Conservation (phyloP, 352 stramenopile species). For the Hyaloperonospora arabidopsidis region DNA sequence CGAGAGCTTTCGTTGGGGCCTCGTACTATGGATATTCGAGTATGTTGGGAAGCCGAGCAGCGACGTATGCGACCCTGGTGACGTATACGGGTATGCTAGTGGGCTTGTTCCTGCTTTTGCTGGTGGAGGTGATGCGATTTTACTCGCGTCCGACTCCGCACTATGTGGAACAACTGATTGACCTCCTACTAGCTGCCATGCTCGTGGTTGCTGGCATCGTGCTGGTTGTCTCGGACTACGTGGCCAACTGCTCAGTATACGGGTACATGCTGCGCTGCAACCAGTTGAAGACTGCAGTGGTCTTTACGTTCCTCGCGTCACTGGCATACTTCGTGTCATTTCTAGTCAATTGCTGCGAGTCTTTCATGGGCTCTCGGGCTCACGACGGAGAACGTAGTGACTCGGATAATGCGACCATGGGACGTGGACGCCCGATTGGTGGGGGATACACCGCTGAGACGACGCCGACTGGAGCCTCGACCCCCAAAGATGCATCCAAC, state of each 20-base stretch:
- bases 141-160: slow-evolving; percentile 33
- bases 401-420: slow-evolving; percentile 8
- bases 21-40: slow-evolving; percentile 65
- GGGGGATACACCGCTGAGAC: slow-evolving; percentile 21
- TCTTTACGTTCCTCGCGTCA: slow-evolving; percentile 63
- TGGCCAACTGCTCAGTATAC: slow-evolving; percentile 53
- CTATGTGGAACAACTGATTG: slow-evolving; percentile 42
- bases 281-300: slow-evolving; percentile 38
- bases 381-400: slow-evolving; percentile 10
- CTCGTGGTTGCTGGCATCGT: slow-evolving; percentile 60
- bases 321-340: slow-evolving; percentile 40
- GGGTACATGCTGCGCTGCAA: slow-evolving; percentile 63
- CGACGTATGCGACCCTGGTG: slow-evolving; percentile 48
- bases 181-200: slow-evolving; percentile 46
- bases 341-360: slow-evolving; percentile 47
- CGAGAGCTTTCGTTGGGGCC: slow-evolving; percentile 44
- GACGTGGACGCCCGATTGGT: slow-evolving; percentile 5
- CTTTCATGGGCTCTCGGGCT: slow-evolving; percentile 2
- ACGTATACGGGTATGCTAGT: slow-evolving; percentile 66
- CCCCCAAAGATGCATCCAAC: slow-evolving; percentile 23
- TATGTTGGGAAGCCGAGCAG: slow-evolving; percentile 55
- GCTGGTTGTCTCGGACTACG: slow-evolving; percentile 59
- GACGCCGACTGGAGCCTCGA: slow-evolving; percentile 19
- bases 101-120: slow-evolving; percentile 43
- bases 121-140: slow-evolving; percentile 35